Conservation (phyloP, 306 rosid species). For the Lablab purpureus region DNA sequence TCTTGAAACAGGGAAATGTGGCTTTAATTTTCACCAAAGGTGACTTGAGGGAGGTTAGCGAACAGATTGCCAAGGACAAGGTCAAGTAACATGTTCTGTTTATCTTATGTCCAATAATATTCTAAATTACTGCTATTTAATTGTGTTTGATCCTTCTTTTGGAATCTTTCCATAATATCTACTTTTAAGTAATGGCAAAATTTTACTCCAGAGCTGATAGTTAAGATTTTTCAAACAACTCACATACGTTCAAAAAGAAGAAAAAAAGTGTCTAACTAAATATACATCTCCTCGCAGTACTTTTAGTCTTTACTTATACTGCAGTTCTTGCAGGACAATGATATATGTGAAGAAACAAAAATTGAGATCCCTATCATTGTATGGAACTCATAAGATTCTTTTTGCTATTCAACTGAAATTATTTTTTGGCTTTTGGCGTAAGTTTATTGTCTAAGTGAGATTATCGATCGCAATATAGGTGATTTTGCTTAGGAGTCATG, state of each 20-base stretch:
- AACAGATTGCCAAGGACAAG: constrained; percentile 74
- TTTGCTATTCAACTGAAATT: neutral
- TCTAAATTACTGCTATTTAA: neutral
- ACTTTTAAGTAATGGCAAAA: neutral
- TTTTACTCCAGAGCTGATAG: neutral
- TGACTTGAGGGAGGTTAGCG: constrained; percentile 65
- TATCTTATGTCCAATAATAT: neutral
- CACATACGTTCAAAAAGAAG: neutral
- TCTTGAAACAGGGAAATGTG: constrained; percentile 66
- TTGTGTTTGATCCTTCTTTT: constrained; percentile 8
- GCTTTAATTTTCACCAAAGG: constrained; percentile 78
- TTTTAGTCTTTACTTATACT: neutral
- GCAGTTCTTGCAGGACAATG: neutral
- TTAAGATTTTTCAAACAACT: neutral
- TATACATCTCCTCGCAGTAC: neutral
- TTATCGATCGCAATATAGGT: neutral
- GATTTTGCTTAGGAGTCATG: neutral
- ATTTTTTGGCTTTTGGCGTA: no score
- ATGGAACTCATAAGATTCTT: neutral
- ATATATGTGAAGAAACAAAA: neutral
- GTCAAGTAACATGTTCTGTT: constrained; percentile 43
- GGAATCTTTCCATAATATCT: neutral
- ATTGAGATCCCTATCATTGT: neutral
- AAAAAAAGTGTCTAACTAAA: neutral
- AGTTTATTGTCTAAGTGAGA: neutral